Evolutionary conservation across 305 asterid species (phyloP), one percentile per base, ranked within the genome.

Genomic region (Solanum hybrid): DNA sequence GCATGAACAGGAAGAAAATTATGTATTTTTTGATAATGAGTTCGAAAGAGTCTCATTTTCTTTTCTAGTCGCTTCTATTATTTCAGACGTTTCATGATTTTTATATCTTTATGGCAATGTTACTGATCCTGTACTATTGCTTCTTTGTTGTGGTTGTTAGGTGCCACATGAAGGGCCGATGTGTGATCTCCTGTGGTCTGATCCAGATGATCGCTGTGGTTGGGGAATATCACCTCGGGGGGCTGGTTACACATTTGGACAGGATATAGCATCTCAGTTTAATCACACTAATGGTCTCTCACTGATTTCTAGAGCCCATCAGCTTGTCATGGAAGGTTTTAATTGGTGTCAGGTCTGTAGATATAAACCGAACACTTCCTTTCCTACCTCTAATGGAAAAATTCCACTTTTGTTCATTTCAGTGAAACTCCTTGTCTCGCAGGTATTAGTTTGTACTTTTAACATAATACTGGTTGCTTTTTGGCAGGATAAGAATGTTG

Each of bases 171-270:
- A 97, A 94, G 99, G 99, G 56, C 99, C 99, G 24, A 97, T 97
- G 99, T 96, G 99, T 79, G 99, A 97, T 90, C 98, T 97, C 82
- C 91, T 97, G 89, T 97, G 99, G 99, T 97, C 99, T 79, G 99
- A 97, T 88, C 99, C 99, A 11, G 99, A 97, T 88, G 99, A 96
- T 77, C 96, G 99, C 37, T 97, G 99, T 40, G 99, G 99, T 26
- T 97, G 99, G 99, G 99, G 99, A 66, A 97, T 97, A 93, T 97
- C 99, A 88, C 99, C 99, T 5, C 97, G 99, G 64, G 99, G 99
- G 51, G 98, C 98, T 29, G 99, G 99, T 78, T 97, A 96, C 94
- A 97, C 99, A 86, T 97, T 97, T 89, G 99, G 99, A 89, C 99
- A 96, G 92, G 99, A 97, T 89, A 94, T 97, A 90, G 99, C 99